Conservation (phyloP, 1,139 yeast species). For the Debaryomyces udenii region DNA sequence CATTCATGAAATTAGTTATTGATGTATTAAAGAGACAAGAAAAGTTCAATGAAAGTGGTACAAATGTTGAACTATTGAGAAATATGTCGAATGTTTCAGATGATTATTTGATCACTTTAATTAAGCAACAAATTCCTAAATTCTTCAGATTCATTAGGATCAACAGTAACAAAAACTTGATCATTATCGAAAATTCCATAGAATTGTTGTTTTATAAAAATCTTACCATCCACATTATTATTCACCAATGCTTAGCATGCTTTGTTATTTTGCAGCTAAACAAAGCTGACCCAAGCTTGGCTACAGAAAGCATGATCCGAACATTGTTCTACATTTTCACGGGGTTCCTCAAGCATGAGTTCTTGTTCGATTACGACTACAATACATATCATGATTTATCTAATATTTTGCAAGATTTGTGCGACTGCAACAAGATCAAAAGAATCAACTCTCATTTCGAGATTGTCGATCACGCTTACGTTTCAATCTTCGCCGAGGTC, state of each 20-base stretch:
- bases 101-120: constrained; percentile 23
- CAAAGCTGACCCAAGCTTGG: constrained; percentile 16
- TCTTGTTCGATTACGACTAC: constrained; percentile 47
- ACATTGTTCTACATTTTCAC: constrained; percentile 39
- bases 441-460: constrained; percentile 19
- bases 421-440: constrained; percentile 15
- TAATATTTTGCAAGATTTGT: constrained; percentile 34
- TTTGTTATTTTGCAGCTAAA: constrained; percentile 29
- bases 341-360: constrained; percentile 47
- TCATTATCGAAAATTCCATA: constrained; percentile 38
- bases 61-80: constrained; percentile 26
- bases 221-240: constrained; percentile 43
- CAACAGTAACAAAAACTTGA: constrained; percentile 28
- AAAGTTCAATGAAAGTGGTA: constrained; percentile 15
- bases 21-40: constrained; percentile 28
- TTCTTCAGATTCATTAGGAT: constrained; percentile 41
- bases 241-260: constrained; percentile 40
- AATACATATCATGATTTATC: constrained; percentile 34
- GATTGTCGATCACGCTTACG: constrained; percentile 27
- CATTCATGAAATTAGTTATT: constrained; percentile 30
- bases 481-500: constrained; percentile 30
- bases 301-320: constrained; percentile 25
- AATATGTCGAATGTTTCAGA: constrained; percentile 17
- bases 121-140: constrained; percentile 33
- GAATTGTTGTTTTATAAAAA: constrained; percentile 51